These are phyloP conservation scores for Citrullus amarus DNA, from an alignment of 306 rosid species.

Conservation along the genomic window DNA sequence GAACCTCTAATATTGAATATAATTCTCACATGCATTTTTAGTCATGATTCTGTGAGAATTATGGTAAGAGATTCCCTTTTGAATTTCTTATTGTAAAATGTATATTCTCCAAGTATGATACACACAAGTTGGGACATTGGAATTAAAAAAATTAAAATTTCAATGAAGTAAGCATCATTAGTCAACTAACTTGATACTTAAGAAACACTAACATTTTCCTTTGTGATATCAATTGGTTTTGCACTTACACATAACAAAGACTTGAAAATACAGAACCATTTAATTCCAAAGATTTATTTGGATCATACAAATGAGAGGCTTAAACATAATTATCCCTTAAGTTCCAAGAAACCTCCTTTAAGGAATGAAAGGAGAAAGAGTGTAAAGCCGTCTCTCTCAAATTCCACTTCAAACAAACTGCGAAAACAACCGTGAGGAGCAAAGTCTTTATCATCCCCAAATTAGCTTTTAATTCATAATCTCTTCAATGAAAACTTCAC, in stretches of 20 bases:
- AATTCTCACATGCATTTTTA: neutral
- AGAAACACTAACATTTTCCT: neutral
- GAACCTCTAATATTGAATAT: neutral
- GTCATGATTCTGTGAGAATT: neutral
- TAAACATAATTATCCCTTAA: slow-evolving; percentile 33
- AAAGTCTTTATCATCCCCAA: slow-evolving; percentile 53
- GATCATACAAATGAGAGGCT: neutral
- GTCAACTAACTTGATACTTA: neutral
- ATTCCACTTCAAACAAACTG: slow-evolving; percentile 64
- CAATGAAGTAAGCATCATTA: neutral
- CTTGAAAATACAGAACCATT: neutral
- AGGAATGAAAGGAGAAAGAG: neutral
- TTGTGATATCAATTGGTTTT: neutral
- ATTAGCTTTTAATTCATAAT: neutral
- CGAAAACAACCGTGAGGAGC: slow-evolving; percentile 61
- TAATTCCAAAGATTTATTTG: neutral
- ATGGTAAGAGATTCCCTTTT: neutral
- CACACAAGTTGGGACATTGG: neutral
- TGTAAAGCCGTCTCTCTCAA: slow-evolving; percentile 41
- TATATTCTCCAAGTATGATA: no score
- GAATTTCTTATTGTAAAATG: neutral
- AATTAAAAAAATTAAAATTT: no score
- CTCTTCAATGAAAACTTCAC: neutral
- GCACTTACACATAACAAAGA: neutral
- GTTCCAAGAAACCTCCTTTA: slow-evolving; percentile 24